Evolutionary conservation across 495 filamentous ascomycete species (phyloP), one percentile per base, ranked within the genome.

Genomic region (Xylona heveae): DNA sequence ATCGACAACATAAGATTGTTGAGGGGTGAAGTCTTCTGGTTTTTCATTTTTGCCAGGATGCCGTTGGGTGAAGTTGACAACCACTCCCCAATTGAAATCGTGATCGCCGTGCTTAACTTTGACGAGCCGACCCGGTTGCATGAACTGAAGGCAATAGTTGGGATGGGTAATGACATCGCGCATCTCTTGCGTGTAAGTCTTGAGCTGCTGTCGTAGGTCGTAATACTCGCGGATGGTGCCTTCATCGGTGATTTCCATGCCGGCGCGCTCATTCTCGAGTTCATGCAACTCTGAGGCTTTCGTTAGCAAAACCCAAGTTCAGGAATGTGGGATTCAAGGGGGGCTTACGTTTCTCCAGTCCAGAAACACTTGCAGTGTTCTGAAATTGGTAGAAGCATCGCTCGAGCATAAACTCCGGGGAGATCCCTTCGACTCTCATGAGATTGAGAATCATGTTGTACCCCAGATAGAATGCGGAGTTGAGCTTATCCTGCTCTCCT

Each of bases 361-460:
- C 61, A 19, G 77, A 73, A 28, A 92, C 77, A 41, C 74, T 76
- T 2, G 81, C 76, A 6, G 79, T 78, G 42, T 88, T 93, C 50
- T 97, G 88, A 53, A 97, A 97, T 51, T 97, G 90, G 51, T 77
- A 90, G 59, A 97, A 97, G 44, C 90, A 95, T 40, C 73, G 65
- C 55, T 93, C 80, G 10, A 97, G 61, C 88, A 97, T 95, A 50
- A 73, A 94, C 41, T 95, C 83, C 6, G 88, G 90, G 6, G 80
- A 92, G 31, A 97, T 88, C 8, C 80, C 84, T 48, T 95, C 88
- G 22, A 95, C 82, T 54, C 88, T 66, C 59, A 93, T 77, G 31
- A 97, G 57, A 42, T 97, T 97, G 37, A 97, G 58, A 45, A 97
- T 74, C 88, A 95, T 97, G 52, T 95, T 97, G 59, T 97, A 95